Evolutionary conservation across 805 yeast genomes (phyloP).

Genomic region (Sugiyamaella americana): DNA sequence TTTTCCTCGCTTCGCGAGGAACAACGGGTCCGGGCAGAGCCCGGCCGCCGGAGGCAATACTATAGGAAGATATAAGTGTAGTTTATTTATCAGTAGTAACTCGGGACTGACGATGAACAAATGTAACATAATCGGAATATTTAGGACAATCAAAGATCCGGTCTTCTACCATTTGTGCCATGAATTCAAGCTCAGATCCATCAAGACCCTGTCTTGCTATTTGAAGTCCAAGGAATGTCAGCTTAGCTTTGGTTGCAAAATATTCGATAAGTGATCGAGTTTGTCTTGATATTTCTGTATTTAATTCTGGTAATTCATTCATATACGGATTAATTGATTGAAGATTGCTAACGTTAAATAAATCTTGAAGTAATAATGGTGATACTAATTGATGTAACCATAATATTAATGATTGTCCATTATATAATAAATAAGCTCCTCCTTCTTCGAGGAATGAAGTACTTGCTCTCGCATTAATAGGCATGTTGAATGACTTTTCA

Average conservation of each 20-base stretch:
- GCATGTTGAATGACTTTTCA: conserved; percentile 42
- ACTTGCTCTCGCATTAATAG: conserved; percentile 43
- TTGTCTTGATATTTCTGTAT: conserved; percentile 62
- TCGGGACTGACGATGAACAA: conserved; percentile 52
- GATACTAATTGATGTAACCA: conserved; percentile 69
- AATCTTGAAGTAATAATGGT: conserved; percentile 59
- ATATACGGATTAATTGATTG: conserved; percentile 43
- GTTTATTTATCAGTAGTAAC: conserved; percentile 15
- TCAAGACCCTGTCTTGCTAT: conserved; percentile 62
- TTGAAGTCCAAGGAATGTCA: conserved; percentile 44
- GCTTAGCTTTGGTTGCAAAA: conserved; percentile 40
- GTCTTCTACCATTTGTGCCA: conserved; percentile 69
- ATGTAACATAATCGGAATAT: conserved; percentile 60
- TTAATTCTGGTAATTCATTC: conserved; percentile 62
- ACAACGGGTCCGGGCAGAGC: too few species aligned
- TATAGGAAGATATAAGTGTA: too few species aligned
- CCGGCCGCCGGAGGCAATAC: too few species aligned
- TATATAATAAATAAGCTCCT: conserved; percentile 73
- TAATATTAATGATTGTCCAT: conserved; percentile 53
- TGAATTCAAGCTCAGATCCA: conserved; percentile 50
- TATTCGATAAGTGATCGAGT: conserved; percentile 57
- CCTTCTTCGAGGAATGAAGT: conserved; percentile 45
- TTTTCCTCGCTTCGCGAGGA: too few species aligned
- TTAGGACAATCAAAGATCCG: conserved; percentile 48
- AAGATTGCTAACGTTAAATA: conserved; percentile 56